A percentile compares a stretch with the other conserved stretches of the same genome.
These are phyloP conservation scores for Kondoa malvinella DNA, from an alignment of 768 basidiomycete genomes.

Conservation along the genomic window DNA sequence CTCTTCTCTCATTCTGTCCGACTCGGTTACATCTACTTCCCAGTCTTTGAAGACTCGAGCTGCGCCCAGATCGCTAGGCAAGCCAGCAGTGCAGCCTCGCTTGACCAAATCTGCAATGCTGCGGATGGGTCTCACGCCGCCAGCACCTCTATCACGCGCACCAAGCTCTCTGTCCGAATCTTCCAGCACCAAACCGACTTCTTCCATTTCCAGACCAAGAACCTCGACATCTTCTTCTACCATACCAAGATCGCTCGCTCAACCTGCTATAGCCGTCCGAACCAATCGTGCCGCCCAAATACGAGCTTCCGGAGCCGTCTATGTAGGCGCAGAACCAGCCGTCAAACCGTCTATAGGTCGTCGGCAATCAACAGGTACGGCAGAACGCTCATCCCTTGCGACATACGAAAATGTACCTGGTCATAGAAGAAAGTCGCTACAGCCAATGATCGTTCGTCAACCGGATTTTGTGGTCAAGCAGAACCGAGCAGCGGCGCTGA, in stretches of 20 bases:
- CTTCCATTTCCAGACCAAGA: not conserved
- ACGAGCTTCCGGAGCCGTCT: not conserved
- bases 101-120: slow-evolving; percentile 3
- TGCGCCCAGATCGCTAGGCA: not conserved
- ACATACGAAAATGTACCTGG: not conserved
- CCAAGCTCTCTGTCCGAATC: not conserved
- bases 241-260: not conserved
- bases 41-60: not conserved
- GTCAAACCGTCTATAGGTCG: not conserved
- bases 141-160: not conserved
- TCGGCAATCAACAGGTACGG: not conserved
- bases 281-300: not conserved
- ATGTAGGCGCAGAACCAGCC: not conserved
- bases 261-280: not conserved
- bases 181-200: not conserved
- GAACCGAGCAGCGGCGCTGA: slow-evolving; percentile 1
- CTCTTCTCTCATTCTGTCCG: not conserved
- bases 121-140: not conserved
- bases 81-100: not conserved
- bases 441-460: not conserved
- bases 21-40: not conserved
- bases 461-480: not conserved
- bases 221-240: no score
- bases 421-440: not conserved
- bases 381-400: not conserved